Percentiles rank a stretch among this genome's conserved stretches.
These are phyloP conservation scores for Rhizopus arrhizus DNA, from an alignment of 371 early-diverging fungal genomes.

Conservation along the genomic window DNA sequence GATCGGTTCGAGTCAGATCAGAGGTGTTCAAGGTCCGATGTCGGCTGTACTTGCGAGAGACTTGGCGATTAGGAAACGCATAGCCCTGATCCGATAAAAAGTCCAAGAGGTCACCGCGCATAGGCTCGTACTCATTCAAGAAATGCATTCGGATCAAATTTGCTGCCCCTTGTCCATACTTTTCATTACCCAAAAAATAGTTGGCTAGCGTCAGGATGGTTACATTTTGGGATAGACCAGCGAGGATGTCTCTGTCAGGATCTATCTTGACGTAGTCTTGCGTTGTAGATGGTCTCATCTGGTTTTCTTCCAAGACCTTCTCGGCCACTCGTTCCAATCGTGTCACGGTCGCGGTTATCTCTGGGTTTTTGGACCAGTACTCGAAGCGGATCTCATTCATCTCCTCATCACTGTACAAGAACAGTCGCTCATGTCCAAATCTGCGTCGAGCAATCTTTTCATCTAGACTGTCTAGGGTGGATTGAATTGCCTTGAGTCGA, in stretches of 20 bases:
- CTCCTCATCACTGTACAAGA: conserved; percentile 59
- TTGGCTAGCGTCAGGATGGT: conserved; percentile 63
- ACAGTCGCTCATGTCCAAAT: conserved; percentile 57
- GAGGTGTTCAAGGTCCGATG: conserved; percentile 43
- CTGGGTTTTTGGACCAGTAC: conserved; percentile 60
- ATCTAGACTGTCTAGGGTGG: conserved; percentile 64
- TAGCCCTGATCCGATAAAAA: conserved; percentile 67
- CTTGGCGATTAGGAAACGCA: conserved; percentile 63
- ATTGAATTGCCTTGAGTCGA: conserved; percentile 66
- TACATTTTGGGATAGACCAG: conserved; percentile 57
- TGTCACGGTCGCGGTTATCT: conserved; percentile 40
- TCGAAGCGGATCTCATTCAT: conserved; percentile 57
- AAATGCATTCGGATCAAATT: conserved; percentile 64
- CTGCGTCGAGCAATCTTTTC: conserved; percentile 62
- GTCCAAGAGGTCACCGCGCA: conserved; percentile 46
- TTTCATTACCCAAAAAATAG: conserved; percentile 60
- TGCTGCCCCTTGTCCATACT: conserved; percentile 62
- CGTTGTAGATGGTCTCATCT: conserved; percentile 6
- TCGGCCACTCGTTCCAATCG: conserved; percentile 48
- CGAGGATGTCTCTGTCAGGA: conserved; percentile 31
- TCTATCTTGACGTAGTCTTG: conserved; percentile 11
- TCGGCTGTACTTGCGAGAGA: conserved; percentile 53
- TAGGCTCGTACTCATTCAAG: conserved; percentile 56
- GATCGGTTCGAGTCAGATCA: conserved; percentile 47
- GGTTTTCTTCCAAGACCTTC: conserved; percentile 36